Evolutionary conservation across 23 red algal species (phyloP), one percentile per base, ranked within the genome.

Genomic region (Agarophyton chilense): DNA sequence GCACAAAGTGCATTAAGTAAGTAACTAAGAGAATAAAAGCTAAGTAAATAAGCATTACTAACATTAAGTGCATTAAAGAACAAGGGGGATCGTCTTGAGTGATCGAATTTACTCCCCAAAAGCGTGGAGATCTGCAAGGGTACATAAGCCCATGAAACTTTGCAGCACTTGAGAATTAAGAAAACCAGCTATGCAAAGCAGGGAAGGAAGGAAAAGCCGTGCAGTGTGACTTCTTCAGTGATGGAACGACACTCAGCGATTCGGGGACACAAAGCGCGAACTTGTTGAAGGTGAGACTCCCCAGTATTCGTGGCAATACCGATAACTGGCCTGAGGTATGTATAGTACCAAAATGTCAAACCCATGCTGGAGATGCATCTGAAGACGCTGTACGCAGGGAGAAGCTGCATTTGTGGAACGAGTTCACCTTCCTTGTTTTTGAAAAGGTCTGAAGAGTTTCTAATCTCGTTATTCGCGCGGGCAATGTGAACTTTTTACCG

Each of bases 311-410:
- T 8, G 67, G 31, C 17, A 21, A 22, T 44, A 29, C 67, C 5
- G 67, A 72, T 22, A 34, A 22, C 22, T 72, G 67, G 34, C 67
- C 35, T 42, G 67, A 72, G 67, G 67, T 72, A 40, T 28, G 67
- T 40, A 72, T 72, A 45, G 67, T 72, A 25, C 67, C 67, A 49
- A 72, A 25, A 45, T 18, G 22, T 28, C n/a, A 72, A 2, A 45
- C 22, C 4, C 3, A 72, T 34, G 41, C 35, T 49, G n/a, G 35
- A 25, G 3, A 10, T 21, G 43, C 10, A 18, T 72, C 67, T 24
- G 34, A 72, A 40, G 9, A 8, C n/a, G 67, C 67, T 28, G 67
- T 72, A 19, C 35, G 43, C 35, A 1, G 41, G 9, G 33, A 72
- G 43, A 72, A 72, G n/a, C 11, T 29, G 35, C n/a, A 19, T 25